Evolutionary conservation across 2,329 filamentous ascomycete genomes (phyloP).

Genomic region (Aspergillus pseudoglaucus): DNA sequence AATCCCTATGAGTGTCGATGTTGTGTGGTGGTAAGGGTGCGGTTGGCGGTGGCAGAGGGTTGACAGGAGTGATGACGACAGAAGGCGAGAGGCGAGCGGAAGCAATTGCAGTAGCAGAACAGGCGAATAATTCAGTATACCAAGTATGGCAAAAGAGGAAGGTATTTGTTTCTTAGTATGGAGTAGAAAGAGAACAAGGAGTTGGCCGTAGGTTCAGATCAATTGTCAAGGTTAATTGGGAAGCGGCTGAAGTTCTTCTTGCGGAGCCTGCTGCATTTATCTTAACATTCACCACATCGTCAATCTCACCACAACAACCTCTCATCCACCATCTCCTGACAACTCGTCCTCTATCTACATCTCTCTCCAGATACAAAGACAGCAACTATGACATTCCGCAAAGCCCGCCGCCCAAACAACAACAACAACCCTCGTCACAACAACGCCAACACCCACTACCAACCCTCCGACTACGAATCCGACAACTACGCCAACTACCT

Average conservation of each 20-base stretch:
- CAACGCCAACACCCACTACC: constrained; percentile 13
- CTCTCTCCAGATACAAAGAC: too few species aligned
- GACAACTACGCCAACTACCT: constrained; percentile 49
- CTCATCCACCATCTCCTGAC: background rate
- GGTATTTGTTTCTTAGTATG: background rate
- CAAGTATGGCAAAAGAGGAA: background rate
- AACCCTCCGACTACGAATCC: constrained; percentile 57
- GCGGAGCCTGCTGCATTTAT: constrained; percentile 1
- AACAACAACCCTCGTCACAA: constrained; percentile 6
- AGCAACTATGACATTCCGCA: constrained; percentile 25
- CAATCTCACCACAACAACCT: background rate
- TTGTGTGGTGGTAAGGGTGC: background rate
- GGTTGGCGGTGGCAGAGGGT: background rate
- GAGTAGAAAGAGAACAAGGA: too few species aligned
- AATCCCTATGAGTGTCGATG: background rate
- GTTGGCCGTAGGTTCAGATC: too few species aligned
- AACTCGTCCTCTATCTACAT: background rate
- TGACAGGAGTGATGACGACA: background rate
- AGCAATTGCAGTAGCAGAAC: background rate
- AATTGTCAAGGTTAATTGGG: too few species aligned
- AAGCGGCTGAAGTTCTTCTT: background rate
- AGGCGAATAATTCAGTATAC: too few species aligned
- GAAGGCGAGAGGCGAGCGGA: background rate
- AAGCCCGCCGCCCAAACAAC: constrained; percentile 25
- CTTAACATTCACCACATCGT: background rate